These are phyloP conservation scores for Trypanosoma boissoni DNA, from an alignment of 208 protist species.

Conservation along the genomic window DNA sequence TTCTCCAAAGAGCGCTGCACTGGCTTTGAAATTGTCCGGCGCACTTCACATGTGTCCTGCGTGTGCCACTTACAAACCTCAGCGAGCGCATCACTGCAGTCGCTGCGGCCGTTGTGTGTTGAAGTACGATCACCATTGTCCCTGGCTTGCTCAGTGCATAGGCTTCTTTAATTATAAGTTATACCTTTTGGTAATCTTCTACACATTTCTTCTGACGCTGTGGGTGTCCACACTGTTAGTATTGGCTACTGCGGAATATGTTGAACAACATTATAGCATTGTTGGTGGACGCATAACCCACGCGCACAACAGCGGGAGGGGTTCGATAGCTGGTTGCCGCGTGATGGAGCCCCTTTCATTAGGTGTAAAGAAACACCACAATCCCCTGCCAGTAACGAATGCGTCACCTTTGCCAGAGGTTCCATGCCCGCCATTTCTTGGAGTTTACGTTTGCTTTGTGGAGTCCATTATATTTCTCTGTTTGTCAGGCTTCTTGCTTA, in stretches of 20 bases:
- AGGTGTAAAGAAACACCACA: not conserved
- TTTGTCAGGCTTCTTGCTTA: slow-evolving; percentile 65
- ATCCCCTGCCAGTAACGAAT: not conserved
- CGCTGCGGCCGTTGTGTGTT: slow-evolving; percentile 84
- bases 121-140: slow-evolving; percentile 93
- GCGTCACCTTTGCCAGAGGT: not conserved
- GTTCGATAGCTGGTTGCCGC: not conserved
- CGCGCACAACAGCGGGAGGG: not conserved
- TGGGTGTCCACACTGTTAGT: slow-evolving; percentile 61
- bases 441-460: slow-evolving; percentile 70
- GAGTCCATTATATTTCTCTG: slow-evolving; percentile 67
- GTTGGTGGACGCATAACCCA: slow-evolving; percentile 8
- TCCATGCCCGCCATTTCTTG: slow-evolving; percentile 64
- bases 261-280: slow-evolving; percentile 23
- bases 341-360: slow-evolving; percentile 1
- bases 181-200: slow-evolving; percentile 80
- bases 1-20: slow-evolving; percentile 50
- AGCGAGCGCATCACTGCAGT: slow-evolving; percentile 87
- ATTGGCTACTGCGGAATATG: slow-evolving; percentile 10
- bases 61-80: slow-evolving; percentile 86
- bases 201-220: slow-evolving; percentile 66
- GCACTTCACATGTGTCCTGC: slow-evolving; percentile 75
- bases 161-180: slow-evolving; percentile 94
- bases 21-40: slow-evolving; percentile 44
- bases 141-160: slow-evolving; percentile 90